Conservation (phyloP, 257 asterid species). For the Plectranthus barbatus region DNA sequence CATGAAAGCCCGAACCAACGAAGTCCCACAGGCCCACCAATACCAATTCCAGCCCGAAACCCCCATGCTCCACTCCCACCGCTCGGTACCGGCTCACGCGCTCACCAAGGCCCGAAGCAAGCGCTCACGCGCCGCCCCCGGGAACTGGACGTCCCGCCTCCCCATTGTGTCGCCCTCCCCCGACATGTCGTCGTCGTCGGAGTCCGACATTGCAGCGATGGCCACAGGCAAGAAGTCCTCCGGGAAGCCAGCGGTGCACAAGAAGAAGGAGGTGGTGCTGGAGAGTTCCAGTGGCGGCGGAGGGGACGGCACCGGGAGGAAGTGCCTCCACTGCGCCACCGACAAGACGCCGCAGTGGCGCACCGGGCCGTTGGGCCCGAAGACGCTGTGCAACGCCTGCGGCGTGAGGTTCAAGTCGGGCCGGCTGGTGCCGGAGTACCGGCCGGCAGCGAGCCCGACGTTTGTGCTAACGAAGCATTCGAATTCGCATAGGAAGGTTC, state of each 20-base stretch:
- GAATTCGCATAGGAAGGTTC: conserved; percentile 78
- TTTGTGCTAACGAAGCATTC: conserved; percentile 73
- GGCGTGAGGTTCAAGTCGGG: conserved; percentile 84
- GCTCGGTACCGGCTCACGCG: conserved; percentile 74
- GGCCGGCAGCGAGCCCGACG: conserved; percentile 97
- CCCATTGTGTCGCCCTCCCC: conserved; percentile 29
- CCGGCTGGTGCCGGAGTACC: conserved; percentile 82
- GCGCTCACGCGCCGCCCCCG: conserved; percentile 81
- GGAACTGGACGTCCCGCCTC: conserved; percentile 78
- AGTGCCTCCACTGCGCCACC: conserved; percentile 86
- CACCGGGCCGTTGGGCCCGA: conserved; percentile 94
- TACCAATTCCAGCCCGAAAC: conserved; percentile 49
- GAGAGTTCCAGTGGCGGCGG: conserved; percentile 25
- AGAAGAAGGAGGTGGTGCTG: conserved; percentile 27
- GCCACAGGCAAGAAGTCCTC: conserved; percentile 19
- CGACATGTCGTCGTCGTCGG: conserved; percentile 40
- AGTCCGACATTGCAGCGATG: conserved; percentile 23
- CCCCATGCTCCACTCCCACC: conserved; percentile 33
- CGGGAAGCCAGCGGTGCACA: conserved; percentile 13
- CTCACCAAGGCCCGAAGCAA: conserved; percentile 94
- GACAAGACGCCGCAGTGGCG: conserved; percentile 98
- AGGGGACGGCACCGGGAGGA: conserved; percentile 50
- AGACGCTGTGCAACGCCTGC: too few relatives aligned
- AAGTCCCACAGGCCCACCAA: conserved; percentile 25
- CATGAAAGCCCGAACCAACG: conserved; percentile 34